Base-by-base conservation (phyloP, 352 stramenopile genomes). In the Globisporangium sylvaticum region DNA sequence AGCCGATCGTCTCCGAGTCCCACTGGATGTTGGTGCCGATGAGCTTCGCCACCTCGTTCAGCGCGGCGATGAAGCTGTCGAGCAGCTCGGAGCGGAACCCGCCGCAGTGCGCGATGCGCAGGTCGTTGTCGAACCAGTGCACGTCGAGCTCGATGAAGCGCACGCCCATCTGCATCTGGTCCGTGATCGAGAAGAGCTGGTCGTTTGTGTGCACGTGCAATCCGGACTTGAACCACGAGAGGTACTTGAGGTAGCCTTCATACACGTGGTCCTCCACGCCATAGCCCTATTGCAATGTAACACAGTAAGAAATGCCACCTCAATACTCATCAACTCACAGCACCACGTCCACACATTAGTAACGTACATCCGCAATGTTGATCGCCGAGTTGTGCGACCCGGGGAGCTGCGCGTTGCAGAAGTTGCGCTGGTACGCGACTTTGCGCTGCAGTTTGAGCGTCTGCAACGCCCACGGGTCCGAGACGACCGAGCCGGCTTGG, bases 331-430 rank as follows among this genome's bases (percentile, higher is more conserved):
- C n/a, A n/a, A n/a, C n/a, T n/a, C n/a, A n/a, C n/a, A n/a, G n/a
- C n/a, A n/a, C n/a, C n/a, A n/a, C n/a, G n/a, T n/a, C n/a, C n/a
- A n/a, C n/a, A n/a, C n/a, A n/a, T n/a, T n/a, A n/a, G n/a, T n/a
- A n/a, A 65, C 76, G 24, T 73, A 84, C 77, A 53, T 84, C 75
- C 9, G 77, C 75, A 20, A 84, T 68, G 52, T 71, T 85, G 62
- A 90, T 90, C 24, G 79, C 82, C 55, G 79, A 87, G 70, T 90
- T 90, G 70, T 90, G 82, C 55, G 74, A 81, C 7, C 80, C 80
- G 1, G 78, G 75, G 27, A 88, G 75, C 65, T 89, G 80, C 52
- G 79, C 76, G 22, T 75, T 60, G 72, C 82, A 90, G 53, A 90
- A 80, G 24, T 74, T 78, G 66, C 77, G 73, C 32, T 69, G 71